Base-by-base conservation (phyloP, 768 basidiomycete species). In the Steccherinum ochraceum region DNA sequence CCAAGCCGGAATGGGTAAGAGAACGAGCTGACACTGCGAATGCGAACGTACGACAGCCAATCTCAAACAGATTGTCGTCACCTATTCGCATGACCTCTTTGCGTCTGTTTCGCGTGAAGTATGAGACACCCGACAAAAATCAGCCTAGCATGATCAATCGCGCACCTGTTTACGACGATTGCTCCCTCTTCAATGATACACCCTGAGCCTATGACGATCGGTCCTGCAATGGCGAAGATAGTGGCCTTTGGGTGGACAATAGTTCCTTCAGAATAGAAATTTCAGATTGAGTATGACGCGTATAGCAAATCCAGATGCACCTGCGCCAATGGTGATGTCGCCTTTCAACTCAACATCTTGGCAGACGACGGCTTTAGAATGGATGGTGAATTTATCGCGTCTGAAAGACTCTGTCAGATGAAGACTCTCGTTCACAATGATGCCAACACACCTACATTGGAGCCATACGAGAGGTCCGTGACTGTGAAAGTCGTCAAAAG, bases 291-390 rank as follows among this genome's bases (percentile, higher is more conserved):
- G 19, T 30, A 45, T 42, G 2, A 40, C 13, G 24, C 3, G 30
- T 19, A 43, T 39, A 39, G 35, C n/a, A 11, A 39, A 39, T 39
- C 35, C 20, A 1, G n/a, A 51, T 52, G 24, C 46, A 83, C 90
- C 88, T 63, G 89, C 76, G 23, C 93, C 93, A 51, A 99, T 87
- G 18, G 93, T 94, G 49, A 95, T 89, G 61, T 93, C 88, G 46
- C 96, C 95, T 64, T 91, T 90, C 58, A 98, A 76, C 55, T 97
- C 93, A 24, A 91, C 89, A 71, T 96, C 93, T 62, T 92, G 88
- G 64, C 90, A 92, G 24, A 97, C 87, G 45, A 95, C 78, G 4
- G 92, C 88, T 63, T 84, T 91, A 2, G 93, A 89, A 57, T 95
- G 91, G 42, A 96, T 90, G 4, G 85, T 87, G 61, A 89, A 86